Percentiles rank a stretch among this genome's conserved stretches.
These are phyloP conservation scores for Neofusicoccum sp. DNA, from an alignment of 2,329 filamentous ascomycete species.

Conservation along the genomic window DNA sequence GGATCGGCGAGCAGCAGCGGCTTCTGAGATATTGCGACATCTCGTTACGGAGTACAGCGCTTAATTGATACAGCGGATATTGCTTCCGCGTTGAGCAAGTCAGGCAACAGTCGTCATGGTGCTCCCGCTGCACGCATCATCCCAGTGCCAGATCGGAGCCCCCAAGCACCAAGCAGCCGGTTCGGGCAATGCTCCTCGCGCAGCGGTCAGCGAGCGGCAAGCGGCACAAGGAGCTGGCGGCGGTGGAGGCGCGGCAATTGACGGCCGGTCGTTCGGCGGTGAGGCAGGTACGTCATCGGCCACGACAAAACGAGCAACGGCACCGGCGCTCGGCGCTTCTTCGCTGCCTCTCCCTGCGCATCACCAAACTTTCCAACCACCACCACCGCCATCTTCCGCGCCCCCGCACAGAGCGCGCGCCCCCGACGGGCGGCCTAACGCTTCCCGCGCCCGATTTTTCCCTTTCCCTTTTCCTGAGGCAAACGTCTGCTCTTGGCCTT, in stretches of 20 bases:
- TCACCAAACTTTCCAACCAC: background rate
- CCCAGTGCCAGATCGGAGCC: background rate
- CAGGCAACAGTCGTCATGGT: background rate
- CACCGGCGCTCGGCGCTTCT: constrained; percentile 11
- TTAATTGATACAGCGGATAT: constrained; percentile 5
- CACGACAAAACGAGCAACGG: background rate
- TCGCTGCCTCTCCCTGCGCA: constrained; percentile 1
- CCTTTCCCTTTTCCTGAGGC: background rate
- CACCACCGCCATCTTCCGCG: background rate
- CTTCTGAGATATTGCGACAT: constrained; percentile 9
- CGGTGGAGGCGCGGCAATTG: background rate
- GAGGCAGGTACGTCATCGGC: constrained; percentile 12
- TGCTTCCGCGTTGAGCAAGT: background rate
- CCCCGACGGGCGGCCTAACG: constrained; percentile 1
- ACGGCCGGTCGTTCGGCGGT: background rate
- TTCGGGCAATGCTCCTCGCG: background rate
- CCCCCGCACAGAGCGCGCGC: background rate
- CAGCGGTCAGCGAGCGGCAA: background rate
- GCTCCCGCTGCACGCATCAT: too few relatives aligned
- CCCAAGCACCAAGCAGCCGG: background rate
- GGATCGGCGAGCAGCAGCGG: constrained; percentile 2
- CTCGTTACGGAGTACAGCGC: background rate
- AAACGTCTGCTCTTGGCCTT: background rate
- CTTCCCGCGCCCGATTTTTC: background rate
- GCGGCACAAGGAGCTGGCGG: too few relatives aligned